These are phyloP conservation scores for Chlorella vulgaris DNA, from an alignment of 139 green algal species.

Conservation along the genomic window DNA sequence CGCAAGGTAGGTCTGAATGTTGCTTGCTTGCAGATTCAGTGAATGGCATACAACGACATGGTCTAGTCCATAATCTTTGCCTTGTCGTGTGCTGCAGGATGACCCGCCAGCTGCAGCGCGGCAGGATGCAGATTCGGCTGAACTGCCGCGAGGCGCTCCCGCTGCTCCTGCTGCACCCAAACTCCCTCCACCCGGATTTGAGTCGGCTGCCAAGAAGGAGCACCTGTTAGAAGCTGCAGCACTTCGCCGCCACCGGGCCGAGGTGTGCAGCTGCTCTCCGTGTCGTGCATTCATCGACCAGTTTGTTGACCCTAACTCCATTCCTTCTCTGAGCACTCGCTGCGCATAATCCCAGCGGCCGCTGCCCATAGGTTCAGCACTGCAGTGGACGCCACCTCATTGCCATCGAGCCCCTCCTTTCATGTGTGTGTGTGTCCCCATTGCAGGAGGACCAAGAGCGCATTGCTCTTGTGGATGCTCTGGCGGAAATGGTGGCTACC, in stretches of 20 bases:
- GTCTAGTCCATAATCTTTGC: too few relatives aligned
- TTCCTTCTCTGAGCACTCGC: neutral
- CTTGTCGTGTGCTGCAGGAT: slow-evolving; percentile 2
- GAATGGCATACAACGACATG: too few relatives aligned
- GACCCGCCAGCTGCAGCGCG: slow-evolving; percentile 31
- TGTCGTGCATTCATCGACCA: neutral
- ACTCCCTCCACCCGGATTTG: slow-evolving; percentile 31
- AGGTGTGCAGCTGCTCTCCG: neutral
- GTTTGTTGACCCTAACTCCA: neutral
- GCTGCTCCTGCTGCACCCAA: neutral
- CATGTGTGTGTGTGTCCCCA: too few relatives aligned
- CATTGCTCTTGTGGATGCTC: neutral
- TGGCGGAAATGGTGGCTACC: slow-evolving; percentile 27
- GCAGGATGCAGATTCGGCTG: slow-evolving; percentile 9
- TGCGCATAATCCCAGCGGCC: too few relatives aligned
- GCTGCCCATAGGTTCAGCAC: too few relatives aligned
- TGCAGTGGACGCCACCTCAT: too few relatives aligned
- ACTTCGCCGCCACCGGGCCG: slow-evolving; percentile 19
- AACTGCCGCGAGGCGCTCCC: neutral
- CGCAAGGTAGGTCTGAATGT: slow-evolving; percentile 5
- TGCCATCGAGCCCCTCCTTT: neutral
- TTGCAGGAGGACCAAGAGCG: slow-evolving; percentile 40
- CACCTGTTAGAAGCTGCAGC: slow-evolving; percentile 43
- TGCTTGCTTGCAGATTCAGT: neutral
- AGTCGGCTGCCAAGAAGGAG: slow-evolving; percentile 44